Base-by-base conservation (phyloP, 1,284 basidiomycete species). In the Trichosporon sp. region DNA sequence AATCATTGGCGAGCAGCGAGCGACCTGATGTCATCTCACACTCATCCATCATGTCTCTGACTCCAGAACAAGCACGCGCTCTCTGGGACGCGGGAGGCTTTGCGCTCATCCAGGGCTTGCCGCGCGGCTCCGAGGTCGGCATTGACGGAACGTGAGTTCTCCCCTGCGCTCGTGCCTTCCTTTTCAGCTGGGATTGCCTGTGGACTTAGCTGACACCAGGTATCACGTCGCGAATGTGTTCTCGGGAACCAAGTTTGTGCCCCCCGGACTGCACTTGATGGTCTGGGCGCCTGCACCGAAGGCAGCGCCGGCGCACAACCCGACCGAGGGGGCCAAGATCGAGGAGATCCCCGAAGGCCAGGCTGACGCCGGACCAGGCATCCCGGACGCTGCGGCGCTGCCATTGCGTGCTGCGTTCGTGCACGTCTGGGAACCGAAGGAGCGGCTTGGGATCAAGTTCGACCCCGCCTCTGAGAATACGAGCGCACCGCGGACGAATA, bases 11-110 rank as follows among this genome's bases (percentile, higher is more conserved):
- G 37, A 69, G 68, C 7, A 38, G 64, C 8, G 6, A 10, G 64
- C 8, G 6, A 10, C 35, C 19, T 37, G 46, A 69, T 63, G n/a
- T 65, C 59, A 35, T 63, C 59, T 35, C 31, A 12, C n/a, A 54
- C 32, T 63, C 32, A n/a, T 4, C 59, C 12, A 64, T 43, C 7
- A 69, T 70, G 65, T 65, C 67, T 10, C 76, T 84, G 37, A 79
- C 78, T 4, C 76, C 77, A 0, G 78, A 80, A 16, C 81, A 83
- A 70, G 83, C 83, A 0, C 76, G 79, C 56, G 76, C 77, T 7
- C 75, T 84, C n/a, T 84, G 78, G 75, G 78, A 81, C 12, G 81
- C 80, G 1, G 83, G 83, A n/a, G 80, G 83, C 2, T 83, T 84
- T 67, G 69, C 81, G 31, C 65, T 84, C 61, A 67, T 84, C 63